phyloP scores from a whole-genome alignment of 805 yeast species.

The Ogataea pini region DNA sequence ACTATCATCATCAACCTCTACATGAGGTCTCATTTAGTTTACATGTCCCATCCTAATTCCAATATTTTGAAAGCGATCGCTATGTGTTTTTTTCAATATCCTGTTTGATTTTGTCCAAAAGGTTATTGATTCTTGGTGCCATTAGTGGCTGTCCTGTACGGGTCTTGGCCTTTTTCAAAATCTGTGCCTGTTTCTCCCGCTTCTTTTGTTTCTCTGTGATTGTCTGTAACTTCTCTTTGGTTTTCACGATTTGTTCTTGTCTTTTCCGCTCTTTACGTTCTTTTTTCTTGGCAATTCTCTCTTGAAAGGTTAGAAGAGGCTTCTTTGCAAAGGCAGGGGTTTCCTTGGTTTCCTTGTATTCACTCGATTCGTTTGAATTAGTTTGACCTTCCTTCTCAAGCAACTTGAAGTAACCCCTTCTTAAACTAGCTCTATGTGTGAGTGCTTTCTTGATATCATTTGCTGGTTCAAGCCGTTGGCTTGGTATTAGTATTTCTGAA shows the following conservation, averaged over 20 bases:
- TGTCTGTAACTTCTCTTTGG: conserved; percentile 32
- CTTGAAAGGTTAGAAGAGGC: conserved; percentile 39
- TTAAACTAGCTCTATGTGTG: conserved; percentile 75
- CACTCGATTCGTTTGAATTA: conserved; percentile 26
- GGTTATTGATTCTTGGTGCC: conserved; percentile 82
- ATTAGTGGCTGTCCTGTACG: conserved; percentile 82
- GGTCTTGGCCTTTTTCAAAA: conserved; percentile 53
- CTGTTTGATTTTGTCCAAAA: conserved; percentile 72
- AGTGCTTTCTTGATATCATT: conserved; percentile 78
- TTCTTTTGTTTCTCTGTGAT: conserved; percentile 43
- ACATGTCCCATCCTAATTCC: background rate
- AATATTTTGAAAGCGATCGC: background rate
- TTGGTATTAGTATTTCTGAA: background rate
- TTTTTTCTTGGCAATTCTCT: conserved; percentile 45
- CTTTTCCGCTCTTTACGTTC: conserved; percentile 46
- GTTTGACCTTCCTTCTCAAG: conserved; percentile 67
- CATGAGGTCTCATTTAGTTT: background rate
- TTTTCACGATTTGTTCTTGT: conserved; percentile 43
- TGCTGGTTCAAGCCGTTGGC: conserved; percentile 14
- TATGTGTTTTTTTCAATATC: conserved; percentile 32
- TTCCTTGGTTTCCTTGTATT: conserved; percentile 32
- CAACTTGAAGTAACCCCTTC: conserved; percentile 78
- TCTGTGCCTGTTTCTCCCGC: conserved; percentile 44
- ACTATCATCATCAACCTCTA: too few relatives aligned
- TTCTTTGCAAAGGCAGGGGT: conserved; percentile 13